A percentile compares a stretch with the other conserved stretches of the same genome.
These are phyloP conservation scores for Blastobotrys americana DNA, from an alignment of 805 yeast species.

Conservation along the genomic window DNA sequence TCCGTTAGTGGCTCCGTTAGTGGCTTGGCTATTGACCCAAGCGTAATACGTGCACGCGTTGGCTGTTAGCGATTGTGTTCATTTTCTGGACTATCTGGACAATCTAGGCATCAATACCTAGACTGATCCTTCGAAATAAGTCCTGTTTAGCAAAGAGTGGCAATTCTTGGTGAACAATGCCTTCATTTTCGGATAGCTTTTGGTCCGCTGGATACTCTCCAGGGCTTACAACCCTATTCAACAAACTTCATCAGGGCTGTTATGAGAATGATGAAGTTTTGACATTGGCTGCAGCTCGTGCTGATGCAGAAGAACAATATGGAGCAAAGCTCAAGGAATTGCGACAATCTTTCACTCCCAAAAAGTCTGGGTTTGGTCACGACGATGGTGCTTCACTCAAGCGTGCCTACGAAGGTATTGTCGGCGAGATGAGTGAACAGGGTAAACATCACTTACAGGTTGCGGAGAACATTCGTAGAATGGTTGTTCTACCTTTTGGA, in stretches of 20 bases:
- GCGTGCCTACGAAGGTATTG: slow-evolving; percentile 52
- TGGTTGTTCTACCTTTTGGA: slow-evolving; percentile 63
- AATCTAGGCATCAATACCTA: too few relatives aligned
- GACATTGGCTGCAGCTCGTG: slow-evolving; percentile 55
- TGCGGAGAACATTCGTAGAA: slow-evolving; percentile 50
- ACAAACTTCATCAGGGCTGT: slow-evolving; percentile 44
- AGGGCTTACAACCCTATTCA: slow-evolving; percentile 35
- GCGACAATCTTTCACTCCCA: slow-evolving; percentile 33
- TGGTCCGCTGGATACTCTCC: slow-evolving; percentile 63
- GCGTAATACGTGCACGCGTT: too few relatives aligned
- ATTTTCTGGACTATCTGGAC: too few relatives aligned
- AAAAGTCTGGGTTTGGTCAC: slow-evolving; percentile 37
- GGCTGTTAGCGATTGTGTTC: too few relatives aligned
- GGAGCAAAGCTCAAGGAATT: slow-evolving; percentile 48
- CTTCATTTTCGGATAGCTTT: slow-evolving; percentile 66
- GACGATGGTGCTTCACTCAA: slow-evolving; percentile 64
- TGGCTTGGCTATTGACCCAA: too few relatives aligned
- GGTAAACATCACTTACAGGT: slow-evolving; percentile 53
- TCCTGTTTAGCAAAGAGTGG: background rate
- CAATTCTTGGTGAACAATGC: slow-evolving; percentile 22
- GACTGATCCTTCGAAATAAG: too few relatives aligned
- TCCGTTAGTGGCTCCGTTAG: too few relatives aligned
- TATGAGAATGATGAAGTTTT: slow-evolving; percentile 65
- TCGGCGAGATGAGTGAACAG: slow-evolving; percentile 48
- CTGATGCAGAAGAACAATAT: slow-evolving; percentile 63